These are phyloP conservation scores for Coemansia sp. DNA, from an alignment of 192 early-diverging fungal species.

Conservation along the genomic window DNA sequence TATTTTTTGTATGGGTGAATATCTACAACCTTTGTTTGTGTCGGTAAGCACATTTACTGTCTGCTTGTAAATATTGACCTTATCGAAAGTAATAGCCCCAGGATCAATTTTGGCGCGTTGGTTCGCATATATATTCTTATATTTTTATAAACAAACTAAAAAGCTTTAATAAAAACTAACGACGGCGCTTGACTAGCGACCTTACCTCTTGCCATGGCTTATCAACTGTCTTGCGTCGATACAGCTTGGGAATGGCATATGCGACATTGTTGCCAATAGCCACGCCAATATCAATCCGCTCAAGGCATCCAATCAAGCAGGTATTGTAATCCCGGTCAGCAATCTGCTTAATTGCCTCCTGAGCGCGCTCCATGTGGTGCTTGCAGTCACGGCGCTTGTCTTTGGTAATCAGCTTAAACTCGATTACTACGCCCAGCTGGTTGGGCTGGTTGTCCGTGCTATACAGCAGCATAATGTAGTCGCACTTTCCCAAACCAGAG, in stretches of 20 bases:
- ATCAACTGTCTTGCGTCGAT: slow-evolving; percentile 15
- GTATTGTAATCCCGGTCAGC: slow-evolving; percentile 20
- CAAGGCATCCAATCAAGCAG: slow-evolving; percentile 25
- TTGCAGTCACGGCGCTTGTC: slow-evolving; percentile 8
- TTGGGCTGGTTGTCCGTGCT: slow-evolving; percentile 24
- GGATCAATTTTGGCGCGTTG: too few relatives aligned
- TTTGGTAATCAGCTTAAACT: slow-evolving; percentile 34
- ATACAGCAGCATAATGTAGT: slow-evolving; percentile 16
- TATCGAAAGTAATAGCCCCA: too few relatives aligned
- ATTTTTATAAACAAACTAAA: neutral
- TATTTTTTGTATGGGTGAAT: too few relatives aligned
- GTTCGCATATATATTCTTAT: neutral
- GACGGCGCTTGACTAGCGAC: slow-evolving; percentile 4
- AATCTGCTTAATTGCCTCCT: slow-evolving; percentile 19
- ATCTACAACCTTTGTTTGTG: too few relatives aligned
- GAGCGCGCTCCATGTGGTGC: slow-evolving; percentile 14
- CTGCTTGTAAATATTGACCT: too few relatives aligned
- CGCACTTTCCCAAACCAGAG: slow-evolving; percentile 12
- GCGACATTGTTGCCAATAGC: slow-evolving; percentile 38
- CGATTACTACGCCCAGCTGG: slow-evolving; percentile 34
- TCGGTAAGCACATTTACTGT: too few relatives aligned
- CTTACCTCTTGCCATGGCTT: slow-evolving; percentile 14
- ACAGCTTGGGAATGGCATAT: slow-evolving; percentile 12
- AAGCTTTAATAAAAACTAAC: neutral
- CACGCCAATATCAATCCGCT: slow-evolving; percentile 43